Evolutionary conservation across 139 green algal species (phyloP), one percentile per base, ranked within the genome.

Genomic region (Auxenochlorella pyrenoidosa): DNA sequence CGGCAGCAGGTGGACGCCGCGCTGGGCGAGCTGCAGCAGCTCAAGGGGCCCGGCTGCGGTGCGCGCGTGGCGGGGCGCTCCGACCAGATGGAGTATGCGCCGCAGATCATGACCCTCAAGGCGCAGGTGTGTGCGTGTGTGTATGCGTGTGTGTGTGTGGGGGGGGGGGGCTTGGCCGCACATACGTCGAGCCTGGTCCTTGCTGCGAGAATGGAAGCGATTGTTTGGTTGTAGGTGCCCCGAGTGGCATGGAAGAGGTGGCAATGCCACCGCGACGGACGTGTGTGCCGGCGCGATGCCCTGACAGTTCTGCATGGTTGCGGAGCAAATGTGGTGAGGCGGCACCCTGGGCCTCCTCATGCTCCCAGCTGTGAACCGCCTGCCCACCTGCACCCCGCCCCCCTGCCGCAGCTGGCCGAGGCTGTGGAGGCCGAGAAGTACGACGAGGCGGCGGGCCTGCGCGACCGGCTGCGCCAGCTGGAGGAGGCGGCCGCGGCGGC

Each of bases 401-500:
- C 19, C 19, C 0, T 60, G 41, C 41, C 26, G 75, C 77, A 83
- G 77, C 54, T 83, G 77, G 32, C 77, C 18, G 77, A 79, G 43
- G 82, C 82, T 0, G 66, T 58, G 5, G 82, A 73, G 47, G 44
- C 19, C 2, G 89, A 95, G 79, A 91, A 96, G 30, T 98, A 98
- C 66, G 87, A 86, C 43, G 91, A 96, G 15, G 95, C 95, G 8
- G 93, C 95, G 10, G 82, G 72, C 51, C 89, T 94, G 75, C 88
- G 95, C 0, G 95, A 98, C 87, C 80, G 93, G 71, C 88, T 98
- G 63, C 70, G 79, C 32, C 71, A 91, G 43, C 72, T 97, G 43
- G 93, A 98, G 59, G 79, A 83, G 43, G 41, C 84, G 15, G 82
- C 88, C 32, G 93, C 88, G 32, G 88, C 84, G 51, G 90, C 89